Percentiles rank a stretch among this genome's conserved stretches.
Evolutionary conservation across 805 yeast species (phyloP).

Genomic region (Jamesozyma hellenica): DNA sequence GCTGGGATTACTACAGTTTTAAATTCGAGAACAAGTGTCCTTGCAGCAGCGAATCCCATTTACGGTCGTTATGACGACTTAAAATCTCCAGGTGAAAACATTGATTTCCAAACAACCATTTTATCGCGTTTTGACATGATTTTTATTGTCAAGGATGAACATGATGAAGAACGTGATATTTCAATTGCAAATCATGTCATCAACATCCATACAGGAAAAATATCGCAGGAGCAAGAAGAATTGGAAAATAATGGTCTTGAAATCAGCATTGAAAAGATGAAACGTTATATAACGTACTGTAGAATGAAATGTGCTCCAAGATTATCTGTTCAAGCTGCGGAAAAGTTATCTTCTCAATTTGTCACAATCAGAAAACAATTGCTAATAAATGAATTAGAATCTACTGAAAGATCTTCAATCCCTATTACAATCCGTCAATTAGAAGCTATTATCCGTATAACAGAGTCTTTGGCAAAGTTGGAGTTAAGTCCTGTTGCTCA

Average conservation of each 20-base stretch:
- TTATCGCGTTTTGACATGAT: slow-evolving; percentile 98
- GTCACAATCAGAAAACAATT: slow-evolving; percentile 81
- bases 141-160: slow-evolving; percentile 92
- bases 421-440: slow-evolving; percentile 96
- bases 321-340: slow-evolving; percentile 79
- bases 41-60: slow-evolving; percentile 97
- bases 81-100: slow-evolving; percentile 95
- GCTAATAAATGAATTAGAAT: slow-evolving; percentile 66
- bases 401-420: slow-evolving; percentile 84
- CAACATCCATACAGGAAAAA: slow-evolving; percentile 82
- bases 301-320: slow-evolving; percentile 89
- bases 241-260: slow-evolving; percentile 58
- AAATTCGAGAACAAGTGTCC: slow-evolving; percentile 90
- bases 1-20: slow-evolving; percentile 97
- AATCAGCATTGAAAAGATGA: slow-evolving; percentile 83
- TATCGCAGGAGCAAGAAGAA: slow-evolving; percentile 33
- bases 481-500: slow-evolving; percentile 74
- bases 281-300: slow-evolving; percentile 84
- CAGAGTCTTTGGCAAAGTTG: slow-evolving; percentile 87
- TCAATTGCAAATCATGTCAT: slow-evolving; percentile 91
- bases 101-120: slow-evolving; percentile 94
- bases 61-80: slow-evolving; percentile 94
- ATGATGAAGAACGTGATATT: slow-evolving; percentile 73
- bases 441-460: slow-evolving; percentile 92
- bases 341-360: slow-evolving; percentile 81